Evolutionary conservation across 495 filamentous ascomycete genomes (phyloP), one percentile per base, ranked within the genome.

Genomic region (Lasiosphaeria miniovina): DNA sequence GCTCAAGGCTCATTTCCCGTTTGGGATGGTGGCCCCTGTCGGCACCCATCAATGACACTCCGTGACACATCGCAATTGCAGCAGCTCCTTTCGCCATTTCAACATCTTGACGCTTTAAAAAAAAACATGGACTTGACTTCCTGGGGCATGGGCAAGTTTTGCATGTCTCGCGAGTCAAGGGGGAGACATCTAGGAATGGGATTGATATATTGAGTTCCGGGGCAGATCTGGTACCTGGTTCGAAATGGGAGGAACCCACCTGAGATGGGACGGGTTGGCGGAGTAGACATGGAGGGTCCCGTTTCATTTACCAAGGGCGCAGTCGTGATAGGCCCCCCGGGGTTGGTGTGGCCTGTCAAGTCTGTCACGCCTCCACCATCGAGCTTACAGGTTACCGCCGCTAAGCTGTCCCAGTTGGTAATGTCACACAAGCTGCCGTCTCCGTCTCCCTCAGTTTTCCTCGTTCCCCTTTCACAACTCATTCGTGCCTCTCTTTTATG

Each of bases 291-390:
- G n/a, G n/a, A 38, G 12, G 33, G 49, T 36, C 33, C n/a, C 11
- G 49, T 54, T 59, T 54, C 57, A 59, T 59, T 59, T 51, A 32
- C 49, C 14, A 43, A 58, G 12, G 31, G 49, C 49, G 38, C 56
- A 52, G 49, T 49, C 24, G 2, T 24, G 41, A 15, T 11, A 15
- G 15, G 32, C 15, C 6, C 12, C 4, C 15, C 52, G 35, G 12
- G 35, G 35, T 31, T 40, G 14, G 15, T 36, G 49, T 49, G 24
- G 33, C 32, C n/a, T 7, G 51, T 36, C 51, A 34, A 41, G 36
- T 55, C 10, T 38, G 4, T 36, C 43, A 43, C 31, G 24, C 24
- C 24, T 24, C 50, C 50, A 34, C 10, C 17, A 35, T 12, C 32
- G 7, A 10, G 10, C 32, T 3, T 52, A 9, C 31, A 3, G 11